Evolutionary conservation across 1,139 yeast species (phyloP).

Genomic region (Geotrichum reessii): DNA sequence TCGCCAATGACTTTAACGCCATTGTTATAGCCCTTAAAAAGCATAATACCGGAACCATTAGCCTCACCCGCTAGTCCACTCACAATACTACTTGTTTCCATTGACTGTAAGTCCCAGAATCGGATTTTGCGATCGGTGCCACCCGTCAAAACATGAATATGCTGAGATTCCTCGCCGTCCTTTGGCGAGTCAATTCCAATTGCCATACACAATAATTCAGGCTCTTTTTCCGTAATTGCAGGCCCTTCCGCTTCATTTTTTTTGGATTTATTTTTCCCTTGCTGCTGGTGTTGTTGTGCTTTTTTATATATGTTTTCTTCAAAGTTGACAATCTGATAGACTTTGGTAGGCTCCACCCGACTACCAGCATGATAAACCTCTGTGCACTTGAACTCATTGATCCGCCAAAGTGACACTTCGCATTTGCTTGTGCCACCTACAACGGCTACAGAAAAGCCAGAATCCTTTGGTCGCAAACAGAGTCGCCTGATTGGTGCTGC

Average conservation of each 20-base stretch:
- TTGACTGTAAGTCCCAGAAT: slow-evolving; percentile 45
- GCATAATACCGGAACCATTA: slow-evolving; percentile 9
- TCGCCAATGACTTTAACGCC: slow-evolving; percentile 18
- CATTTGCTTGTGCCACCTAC: slow-evolving; percentile 61
- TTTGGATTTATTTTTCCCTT: background rate
- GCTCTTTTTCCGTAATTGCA: slow-evolving; percentile 6
- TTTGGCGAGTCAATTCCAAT: slow-evolving; percentile 28
- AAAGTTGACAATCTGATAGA: slow-evolving; percentile 22
- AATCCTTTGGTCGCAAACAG: slow-evolving; percentile 41
- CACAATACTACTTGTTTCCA: slow-evolving; percentile 40
- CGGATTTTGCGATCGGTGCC: slow-evolving; percentile 41
- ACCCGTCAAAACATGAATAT: slow-evolving; percentile 33
- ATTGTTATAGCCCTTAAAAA: slow-evolving; percentile 17
- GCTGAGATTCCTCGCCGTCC: slow-evolving; percentile 11
- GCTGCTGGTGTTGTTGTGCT: slow-evolving; percentile 3
- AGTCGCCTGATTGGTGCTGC: slow-evolving; percentile 45
- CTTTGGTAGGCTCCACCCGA: slow-evolving; percentile 14
- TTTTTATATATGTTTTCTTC: slow-evolving; percentile 16
- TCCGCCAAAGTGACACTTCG: slow-evolving; percentile 71
- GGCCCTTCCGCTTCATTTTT: background rate
- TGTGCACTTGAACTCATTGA: slow-evolving; percentile 58
- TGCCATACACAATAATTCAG: slow-evolving; percentile 24
- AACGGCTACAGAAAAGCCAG: slow-evolving; percentile 46
- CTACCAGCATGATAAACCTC: slow-evolving; percentile 40
- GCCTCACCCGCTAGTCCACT: slow-evolving; percentile 32